Percentiles rank a stretch among this genome's conserved stretches.
phyloP scores from a whole-genome alignment of 2,329 filamentous ascomycete species.

The Orbilia blumenaviensis region DNA sequence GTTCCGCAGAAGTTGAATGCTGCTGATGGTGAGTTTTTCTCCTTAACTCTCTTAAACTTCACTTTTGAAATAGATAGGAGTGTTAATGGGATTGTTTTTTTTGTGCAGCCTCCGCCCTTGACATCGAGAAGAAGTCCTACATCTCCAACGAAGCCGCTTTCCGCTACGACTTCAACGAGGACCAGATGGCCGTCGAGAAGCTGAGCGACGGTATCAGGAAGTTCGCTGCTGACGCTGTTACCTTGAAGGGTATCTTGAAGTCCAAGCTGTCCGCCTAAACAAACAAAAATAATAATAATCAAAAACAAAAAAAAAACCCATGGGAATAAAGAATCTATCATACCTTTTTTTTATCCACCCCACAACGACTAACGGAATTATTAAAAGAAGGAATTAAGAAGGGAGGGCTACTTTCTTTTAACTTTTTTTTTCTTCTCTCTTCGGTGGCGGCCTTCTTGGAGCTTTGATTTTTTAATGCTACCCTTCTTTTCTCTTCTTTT shows the following conservation, averaged over 20 bases:
- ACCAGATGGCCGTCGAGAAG: conserved; percentile 99
- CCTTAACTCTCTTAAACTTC: neutral
- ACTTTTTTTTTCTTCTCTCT: too few species aligned
- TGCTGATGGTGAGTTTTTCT: conserved; percentile 63
- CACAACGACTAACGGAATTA: too few species aligned
- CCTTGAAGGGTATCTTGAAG: conserved; percentile 90
- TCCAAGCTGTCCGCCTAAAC: conserved; percentile 73
- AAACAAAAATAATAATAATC: neutral
- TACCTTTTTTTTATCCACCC: neutral
- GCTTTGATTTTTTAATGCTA: too few species aligned
- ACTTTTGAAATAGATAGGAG: neutral
- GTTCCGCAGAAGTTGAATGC: conserved; percentile 95
- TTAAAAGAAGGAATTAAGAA: too few species aligned
- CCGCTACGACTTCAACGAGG: conserved; percentile 99
- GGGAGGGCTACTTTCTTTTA: neutral
- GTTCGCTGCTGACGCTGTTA: conserved; percentile 94
- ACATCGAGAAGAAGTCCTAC: conserved; percentile 90
- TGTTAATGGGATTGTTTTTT: conserved; percentile 1
- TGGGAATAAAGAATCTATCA: neutral
- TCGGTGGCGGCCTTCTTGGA: too few species aligned
- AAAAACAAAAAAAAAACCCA: neutral
- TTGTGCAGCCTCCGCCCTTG: conserved; percentile 68
- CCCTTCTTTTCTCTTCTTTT: too few species aligned
- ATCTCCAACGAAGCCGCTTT: conserved; percentile 87
- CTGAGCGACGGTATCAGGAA: conserved; percentile 99